Conservation (phyloP, 768 basidiomycete genomes). For the Trichaptum fuscoviolaceum region DNA sequence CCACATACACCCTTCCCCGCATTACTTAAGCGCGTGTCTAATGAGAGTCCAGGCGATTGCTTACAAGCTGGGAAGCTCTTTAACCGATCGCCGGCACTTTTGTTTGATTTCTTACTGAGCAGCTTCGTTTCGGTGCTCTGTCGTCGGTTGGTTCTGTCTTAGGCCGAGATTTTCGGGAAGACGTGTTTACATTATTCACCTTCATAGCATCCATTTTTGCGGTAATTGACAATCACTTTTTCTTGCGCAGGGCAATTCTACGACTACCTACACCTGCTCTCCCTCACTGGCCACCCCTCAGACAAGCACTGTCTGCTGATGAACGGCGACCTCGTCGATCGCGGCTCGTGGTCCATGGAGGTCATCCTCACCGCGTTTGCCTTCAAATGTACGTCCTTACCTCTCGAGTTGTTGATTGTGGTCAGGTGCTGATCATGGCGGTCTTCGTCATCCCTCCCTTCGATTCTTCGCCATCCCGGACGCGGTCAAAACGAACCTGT, state of each 20-base stretch:
- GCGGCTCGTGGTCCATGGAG: conserved; percentile 94
- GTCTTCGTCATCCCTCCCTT: no score
- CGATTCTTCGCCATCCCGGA: no score
- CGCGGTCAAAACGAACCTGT: neutral
- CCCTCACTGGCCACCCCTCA: conserved; percentile 79
- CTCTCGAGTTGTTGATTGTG: neutral
- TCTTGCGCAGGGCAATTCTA: conserved; percentile 78
- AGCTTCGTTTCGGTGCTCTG: no score
- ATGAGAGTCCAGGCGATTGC: no score
- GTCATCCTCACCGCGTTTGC: conserved; percentile 91
- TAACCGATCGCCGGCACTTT: no score
- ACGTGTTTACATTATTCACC: no score
- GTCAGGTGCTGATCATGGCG: neutral
- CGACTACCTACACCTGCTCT: conserved; percentile 83
- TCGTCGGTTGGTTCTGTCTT: no score
- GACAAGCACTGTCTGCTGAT: conserved; percentile 83
- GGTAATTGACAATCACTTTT: no score
- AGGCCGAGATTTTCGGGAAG: no score
- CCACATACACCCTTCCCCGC: conserved; percentile 7
- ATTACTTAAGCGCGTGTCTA: neutral
- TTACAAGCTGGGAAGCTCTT: no score
- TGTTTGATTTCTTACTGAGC: no score
- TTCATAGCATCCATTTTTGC: no score
- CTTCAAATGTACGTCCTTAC: conserved; percentile 74
- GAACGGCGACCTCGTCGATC: conserved; percentile 96